Evolutionary conservation across 805 yeast species (phyloP).

Genomic region (Yarrowia phangngaensis): DNA sequence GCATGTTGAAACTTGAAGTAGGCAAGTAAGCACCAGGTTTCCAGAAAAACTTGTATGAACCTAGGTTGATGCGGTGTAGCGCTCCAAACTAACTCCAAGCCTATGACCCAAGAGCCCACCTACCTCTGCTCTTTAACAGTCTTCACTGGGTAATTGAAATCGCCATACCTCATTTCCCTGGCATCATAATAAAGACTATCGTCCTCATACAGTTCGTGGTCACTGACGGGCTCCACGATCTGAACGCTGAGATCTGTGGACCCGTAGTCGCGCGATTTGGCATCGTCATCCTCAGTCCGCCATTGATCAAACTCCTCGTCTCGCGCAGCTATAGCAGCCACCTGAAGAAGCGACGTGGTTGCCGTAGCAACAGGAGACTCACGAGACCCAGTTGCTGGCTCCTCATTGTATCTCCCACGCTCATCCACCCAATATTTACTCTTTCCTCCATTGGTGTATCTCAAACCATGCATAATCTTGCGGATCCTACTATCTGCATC

Average conservation of each 20-base stretch:
- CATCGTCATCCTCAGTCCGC: constrained; percentile 1
- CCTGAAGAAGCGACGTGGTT: constrained; percentile 1
- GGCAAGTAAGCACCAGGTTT: no score
- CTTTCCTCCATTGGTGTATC: constrained; percentile 75
- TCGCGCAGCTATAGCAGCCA: constrained; percentile 4
- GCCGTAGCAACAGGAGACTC: background rate
- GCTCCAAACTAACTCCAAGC: no score
- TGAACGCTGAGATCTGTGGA: constrained; percentile 15
- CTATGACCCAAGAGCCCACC: background rate
- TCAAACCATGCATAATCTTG: constrained; percentile 73
- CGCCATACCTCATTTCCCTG: constrained; percentile 40
- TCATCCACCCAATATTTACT: constrained; percentile 75
- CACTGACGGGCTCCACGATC: constrained; percentile 26
- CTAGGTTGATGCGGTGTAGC: no score
- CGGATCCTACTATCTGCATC: constrained; percentile 59
- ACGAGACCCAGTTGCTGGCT: constrained; percentile 23
- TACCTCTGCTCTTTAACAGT: constrained; percentile 35
- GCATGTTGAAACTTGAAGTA: no score
- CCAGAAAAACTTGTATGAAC: no score
- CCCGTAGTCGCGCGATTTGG: constrained; percentile 18
- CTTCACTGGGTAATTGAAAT: constrained; percentile 44
- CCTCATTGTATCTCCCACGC: no score
- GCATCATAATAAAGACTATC: constrained; percentile 40
- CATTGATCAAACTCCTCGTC: constrained; percentile 7
- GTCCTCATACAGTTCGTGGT: constrained; percentile 35